These are phyloP conservation scores for Scalesia atractyloides DNA, from an alignment of 129 eudicot species.

Conservation along the genomic window DNA sequence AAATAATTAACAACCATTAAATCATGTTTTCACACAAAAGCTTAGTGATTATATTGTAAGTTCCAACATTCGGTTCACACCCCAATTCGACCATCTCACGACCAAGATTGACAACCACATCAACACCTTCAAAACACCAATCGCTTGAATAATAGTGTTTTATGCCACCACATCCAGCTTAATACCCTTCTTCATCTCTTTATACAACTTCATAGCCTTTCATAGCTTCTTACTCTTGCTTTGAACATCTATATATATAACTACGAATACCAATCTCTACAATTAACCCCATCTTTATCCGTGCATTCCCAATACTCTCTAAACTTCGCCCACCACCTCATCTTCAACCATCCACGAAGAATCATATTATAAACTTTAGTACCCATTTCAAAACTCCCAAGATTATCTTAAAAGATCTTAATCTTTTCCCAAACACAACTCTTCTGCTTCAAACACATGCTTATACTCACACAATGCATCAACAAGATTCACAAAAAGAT, in stretches of 20 bases:
- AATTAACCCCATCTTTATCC: slow-evolving; percentile 66
- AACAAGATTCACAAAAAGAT: slow-evolving; percentile 69
- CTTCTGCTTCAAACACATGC: slow-evolving; percentile 91
- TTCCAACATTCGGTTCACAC: slow-evolving; percentile 64
- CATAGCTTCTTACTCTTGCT: slow-evolving; percentile 84
- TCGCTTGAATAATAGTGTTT: slow-evolving; percentile 73
- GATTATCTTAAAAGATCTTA: slow-evolving; percentile 13
- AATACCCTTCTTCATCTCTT: slow-evolving; percentile 90
- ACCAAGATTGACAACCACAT: slow-evolving; percentile 66
- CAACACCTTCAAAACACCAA: slow-evolving; percentile 82
- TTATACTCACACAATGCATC: slow-evolving; percentile 94
- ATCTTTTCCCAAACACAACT: slow-evolving; percentile 57
- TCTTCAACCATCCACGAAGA: slow-evolving; percentile 81
- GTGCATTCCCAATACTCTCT: slow-evolving; percentile 90
- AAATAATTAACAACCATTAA: too few species aligned
- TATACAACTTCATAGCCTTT: slow-evolving; percentile 81
- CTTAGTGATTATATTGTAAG: slow-evolving; percentile 70
- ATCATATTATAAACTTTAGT: slow-evolving; percentile 75
- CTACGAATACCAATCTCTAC: slow-evolving; percentile 76
- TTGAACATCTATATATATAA: slow-evolving; percentile 85
- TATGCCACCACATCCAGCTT: slow-evolving; percentile 80
- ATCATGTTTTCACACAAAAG: slow-evolving; percentile 76
- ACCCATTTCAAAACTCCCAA: slow-evolving; percentile 35
- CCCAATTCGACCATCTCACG: slow-evolving; percentile 79
- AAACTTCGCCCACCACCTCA: slow-evolving; percentile 90